These are phyloP conservation scores for Tylopilus sp. DNA, from an alignment of 1,284 basidiomycete species.

Conservation along the genomic window DNA sequence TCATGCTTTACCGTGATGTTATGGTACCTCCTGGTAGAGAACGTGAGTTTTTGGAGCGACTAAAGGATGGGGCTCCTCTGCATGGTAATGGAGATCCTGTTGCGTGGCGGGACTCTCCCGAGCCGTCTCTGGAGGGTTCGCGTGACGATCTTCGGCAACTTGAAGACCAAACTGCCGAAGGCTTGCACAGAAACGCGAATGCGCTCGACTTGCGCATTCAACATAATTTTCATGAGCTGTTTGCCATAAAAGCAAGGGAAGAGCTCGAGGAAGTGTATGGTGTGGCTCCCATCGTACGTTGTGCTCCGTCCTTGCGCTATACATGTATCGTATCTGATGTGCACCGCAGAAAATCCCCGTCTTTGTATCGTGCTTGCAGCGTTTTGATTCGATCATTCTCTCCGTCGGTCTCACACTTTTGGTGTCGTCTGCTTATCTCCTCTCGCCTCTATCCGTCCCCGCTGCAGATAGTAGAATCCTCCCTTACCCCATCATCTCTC, in stretches of 20 bases:
- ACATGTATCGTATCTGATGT: conserved; percentile 9
- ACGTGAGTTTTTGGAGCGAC: conserved; percentile 31
- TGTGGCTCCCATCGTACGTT: conserved; percentile 57
- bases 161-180: conserved; percentile 20
- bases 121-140: conserved; percentile 19
- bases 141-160: conserved; percentile 16
- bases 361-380: conserved; percentile 67
- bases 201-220: conserved; percentile 43
- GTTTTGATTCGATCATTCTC: conserved; percentile 64
- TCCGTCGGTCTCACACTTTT: conserved; percentile 63
- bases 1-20: conserved; percentile 61
- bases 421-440: conserved; percentile 53
- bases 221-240: conserved; percentile 57
- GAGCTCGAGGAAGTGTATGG: conserved; percentile 74
- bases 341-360: conserved; percentile 60
- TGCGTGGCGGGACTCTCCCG: conserved; percentile 15
- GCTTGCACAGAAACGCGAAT: conserved; percentile 1
- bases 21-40: conserved; percentile 46
- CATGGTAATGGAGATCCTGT: conserved; percentile 10
- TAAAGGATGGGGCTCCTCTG: conserved; percentile 16
- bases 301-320: neutral
- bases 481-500: conserved; percentile 18
- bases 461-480: conserved; percentile 16
- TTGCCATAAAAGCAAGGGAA: conserved; percentile 57
- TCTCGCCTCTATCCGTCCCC: conserved; percentile 29